phyloP scores from a whole-genome alignment of 345 rosid species.

The Linum tenue region DNA sequence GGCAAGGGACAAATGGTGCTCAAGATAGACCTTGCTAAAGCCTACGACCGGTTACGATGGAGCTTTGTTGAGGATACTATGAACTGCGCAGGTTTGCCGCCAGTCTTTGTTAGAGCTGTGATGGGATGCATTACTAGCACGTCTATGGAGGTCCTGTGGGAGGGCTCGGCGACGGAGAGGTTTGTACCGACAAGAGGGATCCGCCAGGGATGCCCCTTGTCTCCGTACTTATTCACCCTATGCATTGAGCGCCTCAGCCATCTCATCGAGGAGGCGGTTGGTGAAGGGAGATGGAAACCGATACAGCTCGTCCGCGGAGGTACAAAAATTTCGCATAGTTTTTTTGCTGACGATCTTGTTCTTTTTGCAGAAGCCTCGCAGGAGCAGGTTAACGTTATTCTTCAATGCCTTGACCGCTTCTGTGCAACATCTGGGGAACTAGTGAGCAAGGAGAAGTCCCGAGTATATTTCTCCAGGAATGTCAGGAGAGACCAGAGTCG shows the following conservation, averaged over 20 bases:
- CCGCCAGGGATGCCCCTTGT: neutral
- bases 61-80: neutral
- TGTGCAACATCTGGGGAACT: neutral
- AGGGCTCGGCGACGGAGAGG: neutral
- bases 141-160: neutral
- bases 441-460: neutral
- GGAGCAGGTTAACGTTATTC: neutral
- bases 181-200: neutral
- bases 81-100: neutral
- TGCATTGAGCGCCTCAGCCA: neutral
- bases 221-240: neutral
- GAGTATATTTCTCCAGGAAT: neutral
- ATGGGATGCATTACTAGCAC: neutral
- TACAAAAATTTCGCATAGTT: neutral
- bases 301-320: neutral
- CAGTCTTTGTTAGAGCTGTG: neutral
- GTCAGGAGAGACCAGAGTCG: too few species aligned
- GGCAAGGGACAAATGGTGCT: too few species aligned
- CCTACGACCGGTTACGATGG: neutral
- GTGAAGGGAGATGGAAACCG: neutral
- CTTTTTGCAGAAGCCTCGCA: neutral
- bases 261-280: neutral
- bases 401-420: neutral
- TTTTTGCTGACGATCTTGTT: neutral
- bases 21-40: neutral